These are phyloP conservation scores for Populus deltoides DNA, from an alignment of 345 rosid species.

Conservation along the genomic window DNA sequence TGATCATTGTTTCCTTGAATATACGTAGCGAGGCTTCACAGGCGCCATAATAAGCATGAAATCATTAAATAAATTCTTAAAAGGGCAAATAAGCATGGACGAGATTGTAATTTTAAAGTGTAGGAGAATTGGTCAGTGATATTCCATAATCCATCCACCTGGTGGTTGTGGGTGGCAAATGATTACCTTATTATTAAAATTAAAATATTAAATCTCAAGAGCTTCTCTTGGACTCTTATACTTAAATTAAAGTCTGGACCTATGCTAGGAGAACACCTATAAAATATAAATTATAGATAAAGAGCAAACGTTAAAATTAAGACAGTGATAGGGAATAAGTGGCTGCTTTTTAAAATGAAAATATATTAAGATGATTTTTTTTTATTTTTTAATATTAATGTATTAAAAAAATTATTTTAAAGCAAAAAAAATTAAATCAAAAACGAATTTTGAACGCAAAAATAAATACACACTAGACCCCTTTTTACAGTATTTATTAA, in stretches of 20 bases:
- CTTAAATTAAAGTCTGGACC: not conserved
- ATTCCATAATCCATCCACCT: not conserved
- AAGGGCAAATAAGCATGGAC: not conserved
- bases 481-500: not conserved
- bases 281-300: not conserved
- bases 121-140: not conserved
- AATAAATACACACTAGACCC: not conserved
- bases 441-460: too few species aligned
- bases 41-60: not conserved
- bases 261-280: not conserved
- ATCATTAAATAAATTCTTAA: not conserved
- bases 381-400: too few species aligned
- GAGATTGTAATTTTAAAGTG: not conserved
- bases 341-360: too few species aligned
- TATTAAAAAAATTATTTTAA: too few species aligned
- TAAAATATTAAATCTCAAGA: not conserved
- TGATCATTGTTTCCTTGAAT: not conserved
- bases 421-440: too few species aligned
- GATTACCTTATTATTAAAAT: slow-evolving; percentile 7
- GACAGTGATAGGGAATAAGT: too few species aligned
- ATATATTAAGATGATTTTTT: too few species aligned
- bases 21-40: not conserved
- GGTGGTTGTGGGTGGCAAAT: not conserved
- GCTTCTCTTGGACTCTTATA: not conserved
- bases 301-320: not conserved